Conservation (phyloP, 768 basidiomycete genomes). For the Lactarius evosmus region DNA sequence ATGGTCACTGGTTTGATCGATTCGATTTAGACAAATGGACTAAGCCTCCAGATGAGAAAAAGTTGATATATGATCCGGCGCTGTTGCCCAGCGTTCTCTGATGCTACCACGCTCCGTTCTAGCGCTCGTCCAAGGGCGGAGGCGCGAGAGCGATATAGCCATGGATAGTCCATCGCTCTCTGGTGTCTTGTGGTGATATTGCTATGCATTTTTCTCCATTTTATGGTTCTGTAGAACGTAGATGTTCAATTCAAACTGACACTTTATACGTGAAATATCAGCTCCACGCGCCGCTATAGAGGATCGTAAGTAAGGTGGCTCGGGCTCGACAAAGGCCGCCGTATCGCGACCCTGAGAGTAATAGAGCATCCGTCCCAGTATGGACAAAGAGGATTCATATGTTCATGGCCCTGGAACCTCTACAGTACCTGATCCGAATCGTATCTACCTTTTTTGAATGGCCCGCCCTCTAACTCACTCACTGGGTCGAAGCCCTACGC, state of each 20-base stretch:
- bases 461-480: no score
- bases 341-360: background rate
- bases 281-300: background rate
- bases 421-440: no score
- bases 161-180: background rate
- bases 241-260: background rate
- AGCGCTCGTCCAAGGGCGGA: background rate
- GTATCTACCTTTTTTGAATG: no score
- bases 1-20: background rate
- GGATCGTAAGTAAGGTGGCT: background rate
- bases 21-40: slow-evolving; percentile 39
- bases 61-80: slow-evolving; percentile 31
- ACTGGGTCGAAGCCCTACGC: no score
- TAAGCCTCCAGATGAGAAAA: slow-evolving; percentile 35
- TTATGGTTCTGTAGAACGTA: slow-evolving; percentile 6
- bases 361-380: background rate
- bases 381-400: no score
- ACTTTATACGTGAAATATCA: background rate
- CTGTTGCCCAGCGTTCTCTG: slow-evolving; percentile 37
- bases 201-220: slow-evolving; percentile 1
- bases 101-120: slow-evolving; percentile 9
- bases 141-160: background rate
- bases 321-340: background rate
- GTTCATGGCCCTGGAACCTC: no score
- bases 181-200: background rate